These are phyloP conservation scores for Cytidiella melzeri DNA, from an alignment of 768 basidiomycete genomes.

Conservation along the genomic window DNA sequence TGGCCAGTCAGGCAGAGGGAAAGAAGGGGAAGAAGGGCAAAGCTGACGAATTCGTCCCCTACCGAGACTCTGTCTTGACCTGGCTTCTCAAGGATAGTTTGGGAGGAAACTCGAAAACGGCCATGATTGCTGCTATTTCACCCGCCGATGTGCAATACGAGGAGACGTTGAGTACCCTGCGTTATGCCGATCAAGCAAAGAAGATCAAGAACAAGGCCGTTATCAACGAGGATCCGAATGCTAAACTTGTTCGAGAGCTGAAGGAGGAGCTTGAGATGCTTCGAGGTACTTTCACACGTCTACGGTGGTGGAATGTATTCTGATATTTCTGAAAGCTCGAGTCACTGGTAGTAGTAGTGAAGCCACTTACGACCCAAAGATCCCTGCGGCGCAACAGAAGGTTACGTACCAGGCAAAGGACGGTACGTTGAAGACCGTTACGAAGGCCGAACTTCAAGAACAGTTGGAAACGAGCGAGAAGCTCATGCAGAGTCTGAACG, in stretches of 20 bases:
- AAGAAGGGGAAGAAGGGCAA: conserved; percentile 79
- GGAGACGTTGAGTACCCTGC: conserved; percentile 91
- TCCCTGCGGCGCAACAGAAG: conserved; percentile 92
- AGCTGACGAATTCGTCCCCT: conserved; percentile 90
- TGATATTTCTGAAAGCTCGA: conserved; percentile 45
- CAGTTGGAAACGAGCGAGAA: conserved; percentile 95
- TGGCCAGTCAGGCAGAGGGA: conserved; percentile 49
- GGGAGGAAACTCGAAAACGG: conserved; percentile 96
- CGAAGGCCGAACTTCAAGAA: conserved; percentile 95
- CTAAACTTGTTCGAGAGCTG: conserved; percentile 96
- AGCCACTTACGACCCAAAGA: conserved; percentile 76
- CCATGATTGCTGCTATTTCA: conserved; percentile 98
- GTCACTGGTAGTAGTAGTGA: conserved; percentile 66
- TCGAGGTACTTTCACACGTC: conserved; percentile 53
- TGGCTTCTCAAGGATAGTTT: conserved; percentile 98
- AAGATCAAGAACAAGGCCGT: conserved; percentile 99
- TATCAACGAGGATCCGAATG: conserved; percentile 99
- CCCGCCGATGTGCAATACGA: conserved; percentile 89
- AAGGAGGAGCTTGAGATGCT: conserved; percentile 97
- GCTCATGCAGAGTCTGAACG: conserved; percentile 86
- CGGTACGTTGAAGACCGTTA: conserved; percentile 90
- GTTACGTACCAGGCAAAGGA: conserved; percentile 92
- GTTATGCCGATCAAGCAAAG: conserved; percentile 98
- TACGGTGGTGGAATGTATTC: conserved; percentile 9
- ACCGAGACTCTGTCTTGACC: conserved; percentile 96